Evolutionary conservation across 176 grass and related monocot species (phyloP), one percentile per base, ranked within the genome.

Genomic region (Olyra latifolia): DNA sequence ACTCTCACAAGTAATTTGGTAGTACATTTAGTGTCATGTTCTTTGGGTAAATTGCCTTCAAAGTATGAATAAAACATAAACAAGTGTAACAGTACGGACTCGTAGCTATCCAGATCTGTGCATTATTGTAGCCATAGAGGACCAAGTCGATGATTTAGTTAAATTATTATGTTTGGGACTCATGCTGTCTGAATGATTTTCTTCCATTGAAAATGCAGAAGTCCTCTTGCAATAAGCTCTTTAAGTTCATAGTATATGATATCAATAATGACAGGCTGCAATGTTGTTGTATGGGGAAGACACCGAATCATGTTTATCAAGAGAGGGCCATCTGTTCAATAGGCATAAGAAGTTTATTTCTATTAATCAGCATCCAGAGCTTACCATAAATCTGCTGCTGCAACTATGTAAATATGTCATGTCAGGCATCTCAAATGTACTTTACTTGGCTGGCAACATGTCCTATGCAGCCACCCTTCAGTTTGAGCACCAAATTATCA

Each of bases 141-240:
- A 47, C 27, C 49, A 74, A 66, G 4, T 57, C 17, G 48, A 10
- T 25, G 12, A 6, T 39, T 77, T 84, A 48, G 19, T 44, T 40
- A 4, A 27, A 4, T 78, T 77, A 59, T 32, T 66, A 48, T 60
- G 39, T 66, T 74, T 14, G 28, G 65, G 25, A 25, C 68, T 44
- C 22, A 79, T 35, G 24, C 25, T 86, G 48, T 48, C n/a, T 70
- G 77, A 80, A 79, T 12, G 3, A 54, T 44, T 54, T 2, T 14
- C 28, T 40, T 69, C 22, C 23, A n/a, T 69, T 52, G 42, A 41
- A 79, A 42, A 11, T n/a, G 48, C 32, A 55, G 11, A 66, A 23
- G 32, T 48, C 70, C 55, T 71, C 3, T 54, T 39, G 27, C 41
- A 68, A 55, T 42, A 80, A 25, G n/a, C 64, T 66, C 46, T 66